phyloP scores from a whole-genome alignment of 2,329 filamentous ascomycete species.

The Metarhizium guizhouense region DNA sequence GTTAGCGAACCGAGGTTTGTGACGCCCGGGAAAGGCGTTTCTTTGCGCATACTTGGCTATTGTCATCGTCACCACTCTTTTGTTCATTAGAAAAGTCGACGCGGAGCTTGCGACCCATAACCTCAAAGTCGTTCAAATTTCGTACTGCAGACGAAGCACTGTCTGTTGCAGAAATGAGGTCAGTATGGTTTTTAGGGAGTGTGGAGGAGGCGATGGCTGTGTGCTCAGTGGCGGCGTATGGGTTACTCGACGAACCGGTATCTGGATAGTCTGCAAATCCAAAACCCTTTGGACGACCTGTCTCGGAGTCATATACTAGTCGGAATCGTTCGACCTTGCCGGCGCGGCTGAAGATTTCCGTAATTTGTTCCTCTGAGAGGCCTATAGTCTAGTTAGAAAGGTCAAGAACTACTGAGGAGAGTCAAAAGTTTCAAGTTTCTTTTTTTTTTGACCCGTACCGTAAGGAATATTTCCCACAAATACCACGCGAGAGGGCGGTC shows the following conservation, averaged over 20 bases:
- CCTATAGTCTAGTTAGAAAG: constrained; percentile 43
- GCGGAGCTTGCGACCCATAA: constrained; percentile 87
- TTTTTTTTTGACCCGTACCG: constrained; percentile 35
- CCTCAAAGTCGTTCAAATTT: constrained; percentile 90
- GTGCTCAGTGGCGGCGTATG: not conserved
- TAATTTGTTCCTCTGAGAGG: constrained; percentile 91
- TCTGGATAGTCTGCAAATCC: constrained; percentile 96
- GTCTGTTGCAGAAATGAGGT: constrained; percentile 29
- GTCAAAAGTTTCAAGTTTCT: not conserved
- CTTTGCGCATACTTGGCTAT: constrained; percentile 11
- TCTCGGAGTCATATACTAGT: constrained; percentile 91
- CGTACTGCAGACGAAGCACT: constrained; percentile 88
- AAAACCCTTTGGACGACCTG: constrained; percentile 89
- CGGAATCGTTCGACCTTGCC: constrained; percentile 89
- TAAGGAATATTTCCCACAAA: constrained; percentile 86
- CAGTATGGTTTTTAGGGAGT: not conserved
- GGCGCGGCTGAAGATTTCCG: constrained; percentile 82
- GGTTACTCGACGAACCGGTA: constrained; percentile 48
- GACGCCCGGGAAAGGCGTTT: not conserved
- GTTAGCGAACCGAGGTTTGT: not conserved
- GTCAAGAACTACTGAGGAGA: not conserved
- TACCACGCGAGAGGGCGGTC: constrained; percentile 68
- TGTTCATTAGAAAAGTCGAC: constrained; percentile 96
- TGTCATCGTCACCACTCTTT: constrained; percentile 55
- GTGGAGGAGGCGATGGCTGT: not conserved